A percentile compares a stretch with the other conserved stretches of the same genome.
Conservation (phyloP, 495 filamentous ascomycete genomes). For the Neurospora tetraspora region DNA sequence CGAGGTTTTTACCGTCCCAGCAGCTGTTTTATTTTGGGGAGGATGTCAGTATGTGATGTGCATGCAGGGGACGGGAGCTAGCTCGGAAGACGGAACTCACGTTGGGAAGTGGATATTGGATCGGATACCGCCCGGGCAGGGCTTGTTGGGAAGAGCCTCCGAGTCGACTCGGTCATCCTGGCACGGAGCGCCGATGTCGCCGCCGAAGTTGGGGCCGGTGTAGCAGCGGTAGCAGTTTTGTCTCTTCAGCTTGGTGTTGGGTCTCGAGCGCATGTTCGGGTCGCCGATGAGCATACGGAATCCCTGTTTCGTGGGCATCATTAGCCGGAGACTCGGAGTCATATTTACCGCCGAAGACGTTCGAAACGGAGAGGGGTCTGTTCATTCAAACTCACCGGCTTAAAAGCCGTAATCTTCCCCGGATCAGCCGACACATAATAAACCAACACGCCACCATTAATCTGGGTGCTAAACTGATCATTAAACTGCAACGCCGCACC, state of each 20-base stretch:
- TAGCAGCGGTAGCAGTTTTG: conserved; percentile 42
- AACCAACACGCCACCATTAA: conserved; percentile 37
- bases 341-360: not conserved
- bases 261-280: conserved; percentile 28
- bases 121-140: conserved; percentile 38
- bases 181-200: conserved; percentile 35
- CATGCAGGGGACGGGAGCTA: no score
- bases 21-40: conserved; percentile 29
- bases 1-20: conserved; percentile 47
- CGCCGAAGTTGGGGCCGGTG: conserved; percentile 39
- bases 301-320: conserved; percentile 18
- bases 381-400: conserved; percentile 25
- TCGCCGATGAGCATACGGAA: conserved; percentile 47
- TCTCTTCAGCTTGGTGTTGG: conserved; percentile 27
- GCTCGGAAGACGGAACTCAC: conserved; percentile 10
- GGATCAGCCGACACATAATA: conserved; percentile 45
- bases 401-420: conserved; percentile 44
- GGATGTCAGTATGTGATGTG: conserved; percentile 1
- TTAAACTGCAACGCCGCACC: conserved; percentile 34
- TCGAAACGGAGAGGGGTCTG: not conserved
- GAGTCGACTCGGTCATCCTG: conserved; percentile 28
- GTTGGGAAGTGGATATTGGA: conserved; percentile 45
- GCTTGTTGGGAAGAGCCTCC: conserved; percentile 29
- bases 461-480: conserved; percentile 40
- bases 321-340: not conserved